Percentiles rank a stretch among this genome's conserved stretches.
Conservation (phyloP, 768 basidiomycete species). For the Boletus tylopilopsis region DNA sequence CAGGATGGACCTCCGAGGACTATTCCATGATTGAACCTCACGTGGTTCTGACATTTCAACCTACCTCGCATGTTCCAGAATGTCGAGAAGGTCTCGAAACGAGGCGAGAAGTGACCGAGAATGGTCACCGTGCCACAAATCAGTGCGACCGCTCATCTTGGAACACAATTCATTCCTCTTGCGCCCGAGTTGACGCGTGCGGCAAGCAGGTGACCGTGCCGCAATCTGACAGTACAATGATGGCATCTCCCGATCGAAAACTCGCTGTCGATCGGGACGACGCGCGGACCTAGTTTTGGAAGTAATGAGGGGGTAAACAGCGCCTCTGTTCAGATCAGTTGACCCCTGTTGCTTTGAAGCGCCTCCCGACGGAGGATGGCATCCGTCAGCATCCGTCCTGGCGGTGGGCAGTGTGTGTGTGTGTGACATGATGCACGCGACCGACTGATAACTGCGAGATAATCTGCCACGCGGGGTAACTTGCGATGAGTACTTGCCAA, state of each 20-base stretch:
- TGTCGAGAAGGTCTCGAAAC: slow-evolving; percentile 9
- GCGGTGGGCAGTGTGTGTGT: not conserved
- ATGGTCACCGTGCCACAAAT: not conserved
- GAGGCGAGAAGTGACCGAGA: not conserved
- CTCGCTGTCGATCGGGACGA: slow-evolving; percentile 17
- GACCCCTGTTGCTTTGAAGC: no score
- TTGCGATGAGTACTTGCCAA: slow-evolving; percentile 1
- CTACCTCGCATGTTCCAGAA: slow-evolving; percentile 15
- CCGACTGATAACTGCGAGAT: no score
- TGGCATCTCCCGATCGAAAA: slow-evolving; percentile 20
- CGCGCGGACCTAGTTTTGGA: slow-evolving; percentile 19
- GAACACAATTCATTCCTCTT: not conserved
- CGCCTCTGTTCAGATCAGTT: slow-evolving; percentile 1
- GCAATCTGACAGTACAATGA: slow-evolving; percentile 6
- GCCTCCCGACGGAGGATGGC: not conserved
- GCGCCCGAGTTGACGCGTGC: not conserved
- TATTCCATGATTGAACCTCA: slow-evolving; percentile 12
- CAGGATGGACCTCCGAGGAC: slow-evolving; percentile 29
- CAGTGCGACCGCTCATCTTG: not conserved
- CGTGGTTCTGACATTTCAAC: slow-evolving; percentile 12
- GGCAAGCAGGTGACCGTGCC: not conserved
- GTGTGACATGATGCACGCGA: no score
- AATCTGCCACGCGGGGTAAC: no score
- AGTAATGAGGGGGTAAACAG: slow-evolving; percentile 1
- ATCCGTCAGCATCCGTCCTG: no score